A percentile compares a stretch with the other conserved stretches of the same genome.
phyloP scores from a whole-genome alignment of 2,329 filamentous ascomycete species.

The Camillea tinctor region DNA sequence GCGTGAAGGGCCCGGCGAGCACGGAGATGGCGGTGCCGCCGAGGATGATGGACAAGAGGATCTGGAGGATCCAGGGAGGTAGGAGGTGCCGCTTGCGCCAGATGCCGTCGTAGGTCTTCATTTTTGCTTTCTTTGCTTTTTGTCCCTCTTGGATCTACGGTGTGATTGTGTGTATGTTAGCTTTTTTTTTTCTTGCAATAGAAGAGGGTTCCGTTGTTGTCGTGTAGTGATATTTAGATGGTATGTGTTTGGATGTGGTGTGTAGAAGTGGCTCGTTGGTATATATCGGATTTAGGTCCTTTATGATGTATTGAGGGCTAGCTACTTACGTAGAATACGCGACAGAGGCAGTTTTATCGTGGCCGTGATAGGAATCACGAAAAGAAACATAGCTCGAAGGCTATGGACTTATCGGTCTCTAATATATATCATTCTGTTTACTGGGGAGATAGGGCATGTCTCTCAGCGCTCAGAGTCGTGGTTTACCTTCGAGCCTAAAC shows the following conservation, averaged over 20 bases:
- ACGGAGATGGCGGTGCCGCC: constrained; percentile 5
- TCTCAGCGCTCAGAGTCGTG: no score
- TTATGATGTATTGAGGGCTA: no score
- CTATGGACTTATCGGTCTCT: not conserved
- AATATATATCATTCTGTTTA: not conserved
- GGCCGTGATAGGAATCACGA: not conserved
- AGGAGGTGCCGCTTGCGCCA: constrained; percentile 21
- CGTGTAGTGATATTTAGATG: no score
- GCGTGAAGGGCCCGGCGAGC: not conserved
- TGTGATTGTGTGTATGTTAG: not conserved
- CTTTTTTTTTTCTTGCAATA: not conserved
- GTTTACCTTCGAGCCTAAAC: no score
- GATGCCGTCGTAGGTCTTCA: constrained; percentile 14
- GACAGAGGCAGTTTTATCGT: not conserved
- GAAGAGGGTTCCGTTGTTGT: no score
- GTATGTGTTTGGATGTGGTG: no score
- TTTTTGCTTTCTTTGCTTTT: constrained; percentile 2
- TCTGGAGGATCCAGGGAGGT: constrained; percentile 19
- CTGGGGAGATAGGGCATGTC: no score
- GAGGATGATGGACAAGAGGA: constrained; percentile 7
- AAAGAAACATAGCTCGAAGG: not conserved
- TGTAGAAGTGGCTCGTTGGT: no score
- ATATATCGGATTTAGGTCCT: no score
- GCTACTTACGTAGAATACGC: no score
- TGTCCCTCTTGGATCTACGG: no score